Conservation (phyloP, 495 filamentous ascomycete genomes). For the Bacidia gigantensis region DNA sequence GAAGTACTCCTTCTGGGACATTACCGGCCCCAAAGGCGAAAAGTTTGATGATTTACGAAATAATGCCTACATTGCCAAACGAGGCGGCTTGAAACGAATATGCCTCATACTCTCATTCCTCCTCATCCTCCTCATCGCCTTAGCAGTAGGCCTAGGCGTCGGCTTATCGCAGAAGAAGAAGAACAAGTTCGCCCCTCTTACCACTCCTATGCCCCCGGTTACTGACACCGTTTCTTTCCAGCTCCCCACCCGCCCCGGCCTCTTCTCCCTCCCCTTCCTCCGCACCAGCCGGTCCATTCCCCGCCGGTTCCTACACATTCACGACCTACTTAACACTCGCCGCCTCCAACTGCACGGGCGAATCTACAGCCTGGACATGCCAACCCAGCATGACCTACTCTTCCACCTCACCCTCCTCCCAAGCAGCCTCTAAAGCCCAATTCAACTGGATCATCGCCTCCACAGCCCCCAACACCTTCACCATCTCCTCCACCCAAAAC, state of each 20-base stretch:
- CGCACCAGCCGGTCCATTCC: slow-evolving; percentile 25
- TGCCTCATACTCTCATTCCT: slow-evolving; percentile 20
- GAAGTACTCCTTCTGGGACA: slow-evolving; percentile 18
- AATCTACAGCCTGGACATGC: slow-evolving; percentile 39
- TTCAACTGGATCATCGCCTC: slow-evolving; percentile 45
- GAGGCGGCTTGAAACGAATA: slow-evolving; percentile 31
- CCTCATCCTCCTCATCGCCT: slow-evolving; percentile 24
- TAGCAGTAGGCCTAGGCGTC: slow-evolving; percentile 30
- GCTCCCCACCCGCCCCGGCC: not conserved
- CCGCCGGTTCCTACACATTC: slow-evolving; percentile 40
- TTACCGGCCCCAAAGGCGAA: slow-evolving; percentile 17
- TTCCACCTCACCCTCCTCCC: slow-evolving; percentile 18
- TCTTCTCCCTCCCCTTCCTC: slow-evolving; percentile 9
- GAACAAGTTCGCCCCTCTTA: slow-evolving; percentile 4
- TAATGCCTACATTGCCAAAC: slow-evolving; percentile 16
- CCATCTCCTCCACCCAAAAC: slow-evolving; percentile 35
- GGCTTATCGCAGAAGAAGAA: slow-evolving; percentile 27
- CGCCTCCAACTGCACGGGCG: slow-evolving; percentile 36
- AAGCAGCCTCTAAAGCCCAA: slow-evolving; percentile 25
- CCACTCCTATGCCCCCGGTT: not conserved
- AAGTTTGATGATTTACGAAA: slow-evolving; percentile 20
- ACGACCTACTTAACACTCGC: slow-evolving; percentile 38
- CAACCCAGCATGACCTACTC: slow-evolving; percentile 37
- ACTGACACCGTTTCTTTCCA: slow-evolving; percentile 1
- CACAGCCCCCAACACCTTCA: slow-evolving; percentile 3